These are phyloP conservation scores for Beta vulgaris DNA, from an alignment of 148 eudicot species.

Conservation along the genomic window DNA sequence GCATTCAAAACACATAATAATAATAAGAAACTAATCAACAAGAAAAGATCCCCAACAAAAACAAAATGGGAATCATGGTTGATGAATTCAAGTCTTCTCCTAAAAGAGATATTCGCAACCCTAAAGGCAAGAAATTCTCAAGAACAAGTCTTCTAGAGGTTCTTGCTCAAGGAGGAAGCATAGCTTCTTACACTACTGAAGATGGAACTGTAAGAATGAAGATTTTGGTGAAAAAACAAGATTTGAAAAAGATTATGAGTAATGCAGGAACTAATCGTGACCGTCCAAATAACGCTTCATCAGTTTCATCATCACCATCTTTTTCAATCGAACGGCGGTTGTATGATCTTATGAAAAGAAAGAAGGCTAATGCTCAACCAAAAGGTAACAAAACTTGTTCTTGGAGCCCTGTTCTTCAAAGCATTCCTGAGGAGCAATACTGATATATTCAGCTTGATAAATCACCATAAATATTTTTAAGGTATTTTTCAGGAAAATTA, in stretches of 20 bases:
- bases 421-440: slow-evolving; percentile 56
- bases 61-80: slow-evolving; percentile 17
- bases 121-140: slow-evolving; percentile 11
- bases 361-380: slow-evolving; percentile 27
- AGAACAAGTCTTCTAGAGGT: slow-evolving; percentile 34
- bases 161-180: slow-evolving; percentile 35
- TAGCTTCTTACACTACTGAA: slow-evolving; percentile 35
- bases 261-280: not conserved
- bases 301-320: not conserved
- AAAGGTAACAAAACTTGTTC: slow-evolving; percentile 13
- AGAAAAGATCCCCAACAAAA: not conserved
- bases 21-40: not conserved
- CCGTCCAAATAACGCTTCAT: not conserved
- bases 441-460: not conserved
- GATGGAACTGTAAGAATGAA: slow-evolving; percentile 52
- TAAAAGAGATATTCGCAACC: slow-evolving; percentile 8
- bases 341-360: slow-evolving; percentile 38
- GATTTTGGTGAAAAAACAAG: slow-evolving; percentile 49
- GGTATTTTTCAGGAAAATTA: not conserved
- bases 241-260: slow-evolving; percentile 45
- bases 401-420: slow-evolving; percentile 71
- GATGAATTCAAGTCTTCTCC: slow-evolving; percentile 7
- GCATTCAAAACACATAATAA: not conserved
- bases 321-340: slow-evolving; percentile 38
- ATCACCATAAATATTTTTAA: not conserved